Evolutionary conservation across 2,329 filamentous ascomycete species (phyloP).

Genomic region (Colletotrichum australisinense): DNA sequence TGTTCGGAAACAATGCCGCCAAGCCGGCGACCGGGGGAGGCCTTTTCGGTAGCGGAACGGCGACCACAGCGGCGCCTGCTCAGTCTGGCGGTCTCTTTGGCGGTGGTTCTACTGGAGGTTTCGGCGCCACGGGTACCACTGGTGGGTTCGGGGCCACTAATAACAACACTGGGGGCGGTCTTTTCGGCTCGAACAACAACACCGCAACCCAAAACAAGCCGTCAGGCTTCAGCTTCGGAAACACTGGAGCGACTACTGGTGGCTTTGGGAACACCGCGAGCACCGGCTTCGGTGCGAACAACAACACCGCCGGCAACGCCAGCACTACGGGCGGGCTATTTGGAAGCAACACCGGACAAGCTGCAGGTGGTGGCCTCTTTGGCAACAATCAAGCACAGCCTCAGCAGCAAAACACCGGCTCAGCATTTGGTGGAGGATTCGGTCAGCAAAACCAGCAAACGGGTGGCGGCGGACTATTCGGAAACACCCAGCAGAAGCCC

Average conservation of each 20-base stretch:
- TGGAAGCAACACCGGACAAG: conserved; percentile 48
- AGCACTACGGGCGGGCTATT: conserved; percentile 54
- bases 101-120: conserved; percentile 37
- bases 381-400: conserved; percentile 43
- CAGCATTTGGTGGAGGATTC: conserved; percentile 43
- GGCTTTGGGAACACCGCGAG: conserved; percentile 48
- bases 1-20: conserved; percentile 53
- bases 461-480: conserved; percentile 42
- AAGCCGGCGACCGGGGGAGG: conserved; percentile 33
- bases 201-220: conserved; percentile 49
- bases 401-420: conserved; percentile 36
- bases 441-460: conserved; percentile 40
- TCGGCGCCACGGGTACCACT: conserved; percentile 23
- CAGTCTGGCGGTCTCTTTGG: conserved; percentile 40
- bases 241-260: conserved; percentile 45
- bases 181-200: conserved; percentile 40
- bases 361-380: conserved; percentile 51
- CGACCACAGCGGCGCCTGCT: conserved; percentile 34
- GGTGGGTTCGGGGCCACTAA: conserved; percentile 47
- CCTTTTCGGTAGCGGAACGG: conserved; percentile 17
- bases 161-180: conserved; percentile 38
- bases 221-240: conserved; percentile 55
- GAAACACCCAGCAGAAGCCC: conserved; percentile 37
- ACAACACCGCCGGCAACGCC: conserved; percentile 38
- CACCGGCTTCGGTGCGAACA: conserved; percentile 53